Percentiles rank a stretch among this genome's conserved stretches.
Evolutionary conservation across 768 basidiomycete species (phyloP).

Genomic region (Termitomyces sp.): DNA sequence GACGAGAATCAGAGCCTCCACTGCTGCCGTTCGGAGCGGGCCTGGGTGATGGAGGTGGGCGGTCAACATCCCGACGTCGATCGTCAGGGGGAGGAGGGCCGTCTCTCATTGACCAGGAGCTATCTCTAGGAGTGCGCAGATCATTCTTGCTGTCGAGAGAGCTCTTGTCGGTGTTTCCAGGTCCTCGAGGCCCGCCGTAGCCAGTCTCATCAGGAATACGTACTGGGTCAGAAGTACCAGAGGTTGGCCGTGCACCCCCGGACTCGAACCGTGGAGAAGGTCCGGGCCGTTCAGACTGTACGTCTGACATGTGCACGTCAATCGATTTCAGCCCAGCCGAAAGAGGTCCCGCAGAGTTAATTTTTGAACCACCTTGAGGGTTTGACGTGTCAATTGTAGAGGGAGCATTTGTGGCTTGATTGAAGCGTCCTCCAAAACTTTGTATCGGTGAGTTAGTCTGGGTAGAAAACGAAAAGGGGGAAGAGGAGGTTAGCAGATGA

Average conservation of each 20-base stretch:
- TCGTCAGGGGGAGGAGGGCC: conserved; percentile 22
- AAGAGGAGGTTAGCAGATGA: conserved; percentile 14
- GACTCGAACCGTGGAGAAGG: conserved; percentile 12
- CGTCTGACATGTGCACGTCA: conserved; percentile 14
- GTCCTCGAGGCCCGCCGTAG: conserved; percentile 17
- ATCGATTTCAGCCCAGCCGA: conserved; percentile 12
- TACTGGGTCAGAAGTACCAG: conserved; percentile 11
- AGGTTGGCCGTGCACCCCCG: conserved; percentile 4
- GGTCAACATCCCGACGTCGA: conserved; percentile 26
- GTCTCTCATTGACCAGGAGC: conserved; percentile 26
- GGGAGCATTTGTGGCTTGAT: conserved; percentile 15
- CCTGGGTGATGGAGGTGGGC: conserved; percentile 14
- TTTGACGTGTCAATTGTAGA: conserved; percentile 21
- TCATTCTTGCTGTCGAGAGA: conserved; percentile 27
- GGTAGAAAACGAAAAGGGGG: conserved; percentile 11
- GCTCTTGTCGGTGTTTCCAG: conserved; percentile 21
- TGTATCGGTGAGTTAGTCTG: conserved; percentile 17
- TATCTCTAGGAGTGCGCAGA: conserved; percentile 17
- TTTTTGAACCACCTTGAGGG: conserved; percentile 19
- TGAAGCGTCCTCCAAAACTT: conserved; percentile 21
- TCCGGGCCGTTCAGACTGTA: conserved; percentile 10
- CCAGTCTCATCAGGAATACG: conserved; percentile 23
- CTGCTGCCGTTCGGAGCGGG: conserved; percentile 7
- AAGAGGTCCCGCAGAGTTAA: conserved; percentile 14
- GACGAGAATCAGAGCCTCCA: conserved; percentile 13